A percentile compares a stretch with the other conserved stretches of the same genome.
These are phyloP conservation scores for Rubia peregrina DNA, from an alignment of 305 asterid genomes.

Conservation along the genomic window DNA sequence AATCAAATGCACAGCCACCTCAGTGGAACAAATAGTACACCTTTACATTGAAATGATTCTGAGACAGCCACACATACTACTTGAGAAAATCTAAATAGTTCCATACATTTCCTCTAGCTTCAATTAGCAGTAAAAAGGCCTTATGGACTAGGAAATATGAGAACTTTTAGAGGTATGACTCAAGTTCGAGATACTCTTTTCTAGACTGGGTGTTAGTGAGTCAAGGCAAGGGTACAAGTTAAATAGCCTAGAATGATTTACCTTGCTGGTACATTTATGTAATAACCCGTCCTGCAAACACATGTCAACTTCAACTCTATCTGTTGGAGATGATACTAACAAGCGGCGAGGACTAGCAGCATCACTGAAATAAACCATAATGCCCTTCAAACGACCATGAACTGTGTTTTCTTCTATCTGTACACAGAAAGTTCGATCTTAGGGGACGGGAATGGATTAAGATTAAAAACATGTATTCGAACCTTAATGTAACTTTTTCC, in stretches of 20 bases:
- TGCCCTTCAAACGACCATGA: slow-evolving; percentile 47
- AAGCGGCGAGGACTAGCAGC: slow-evolving; percentile 15
- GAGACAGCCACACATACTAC: background rate
- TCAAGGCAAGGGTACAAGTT: background rate
- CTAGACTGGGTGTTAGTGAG: background rate
- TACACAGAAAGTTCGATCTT: slow-evolving; percentile 7
- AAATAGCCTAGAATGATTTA: slow-evolving; percentile 1
- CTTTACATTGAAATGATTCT: background rate
- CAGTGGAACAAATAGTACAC: background rate
- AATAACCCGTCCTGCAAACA: slow-evolving; percentile 2
- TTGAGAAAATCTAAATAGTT: background rate
- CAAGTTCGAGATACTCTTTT: background rate
- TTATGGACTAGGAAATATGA: background rate
- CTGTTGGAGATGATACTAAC: slow-evolving; percentile 11
- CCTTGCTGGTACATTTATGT: background rate
- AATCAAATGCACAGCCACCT: background rate
- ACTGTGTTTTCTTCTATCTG: slow-evolving; percentile 69
- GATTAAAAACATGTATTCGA: background rate
- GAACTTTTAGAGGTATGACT: background rate
- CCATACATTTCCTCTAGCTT: background rate
- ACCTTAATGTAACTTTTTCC: background rate
- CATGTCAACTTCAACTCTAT: background rate
- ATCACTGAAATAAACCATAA: slow-evolving; percentile 57
- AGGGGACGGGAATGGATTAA: background rate
- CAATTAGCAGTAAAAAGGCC: background rate